These are phyloP conservation scores for Amesomyces nigricolor DNA, from an alignment of 2,329 filamentous ascomycete genomes.

Conservation along the genomic window DNA sequence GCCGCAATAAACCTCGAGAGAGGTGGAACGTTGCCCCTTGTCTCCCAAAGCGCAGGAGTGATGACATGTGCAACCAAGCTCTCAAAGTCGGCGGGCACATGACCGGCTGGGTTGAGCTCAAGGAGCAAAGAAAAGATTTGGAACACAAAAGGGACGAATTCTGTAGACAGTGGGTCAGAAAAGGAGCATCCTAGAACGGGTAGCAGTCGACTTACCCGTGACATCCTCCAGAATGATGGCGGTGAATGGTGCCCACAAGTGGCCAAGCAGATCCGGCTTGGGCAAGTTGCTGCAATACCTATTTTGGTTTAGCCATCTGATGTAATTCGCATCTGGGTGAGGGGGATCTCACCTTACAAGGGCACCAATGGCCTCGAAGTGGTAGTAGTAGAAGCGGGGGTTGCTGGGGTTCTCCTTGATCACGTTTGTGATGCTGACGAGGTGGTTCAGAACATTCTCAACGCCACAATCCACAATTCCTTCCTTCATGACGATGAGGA, in stretches of 20 bases:
- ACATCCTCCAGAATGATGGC: conserved; percentile 75
- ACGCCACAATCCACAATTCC: conserved; percentile 62
- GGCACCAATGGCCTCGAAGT: conserved; percentile 91
- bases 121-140: conserved; percentile 88
- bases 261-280: conserved; percentile 68
- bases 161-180: conserved; percentile 36
- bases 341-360: conserved; percentile 57
- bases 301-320: conserved; percentile 21
- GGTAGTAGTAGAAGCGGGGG: conserved; percentile 96
- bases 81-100: conserved; percentile 75
- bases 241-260: conserved; percentile 78
- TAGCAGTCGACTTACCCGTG: conserved; percentile 49
- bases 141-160: conserved; percentile 95
- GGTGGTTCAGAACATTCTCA: conserved; percentile 73
- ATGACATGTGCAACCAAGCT: conserved; percentile 73
- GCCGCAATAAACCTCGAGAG: conserved; percentile 78
- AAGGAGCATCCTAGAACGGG: not conserved
- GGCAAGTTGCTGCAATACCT: conserved; percentile 61
- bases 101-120: conserved; percentile 74
- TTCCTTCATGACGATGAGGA: conserved; percentile 88
- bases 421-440: conserved; percentile 83
- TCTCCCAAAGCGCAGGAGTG: conserved; percentile 81
- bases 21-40: conserved; percentile 86
- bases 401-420: conserved; percentile 96
- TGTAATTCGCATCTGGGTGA: not conserved